phyloP scores from a whole-genome alignment of 371 early-diverging fungal genomes.

The Mortierella sp. region DNA sequence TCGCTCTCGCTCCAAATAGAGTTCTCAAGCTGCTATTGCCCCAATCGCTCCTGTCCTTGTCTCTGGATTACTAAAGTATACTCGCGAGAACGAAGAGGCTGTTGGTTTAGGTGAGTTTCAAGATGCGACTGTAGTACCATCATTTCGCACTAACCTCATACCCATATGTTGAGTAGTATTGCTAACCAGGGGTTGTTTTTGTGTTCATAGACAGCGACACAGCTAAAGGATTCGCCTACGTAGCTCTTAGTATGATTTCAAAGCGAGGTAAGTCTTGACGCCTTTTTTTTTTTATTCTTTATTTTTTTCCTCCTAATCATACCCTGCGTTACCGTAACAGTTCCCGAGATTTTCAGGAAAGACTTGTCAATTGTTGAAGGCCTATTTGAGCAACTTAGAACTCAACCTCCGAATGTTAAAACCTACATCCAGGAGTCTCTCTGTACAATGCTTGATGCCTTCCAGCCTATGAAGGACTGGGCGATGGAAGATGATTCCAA shows the following conservation, averaged over 20 bases:
- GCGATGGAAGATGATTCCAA: constrained; percentile 58
- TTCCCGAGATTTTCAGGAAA: constrained; percentile 71
- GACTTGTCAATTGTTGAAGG: constrained; percentile 71
- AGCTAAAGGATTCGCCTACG: constrained; percentile 88
- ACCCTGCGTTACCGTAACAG: constrained; percentile 53
- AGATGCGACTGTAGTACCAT: no score
- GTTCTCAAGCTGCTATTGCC: constrained; percentile 63
- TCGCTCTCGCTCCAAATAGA: constrained; percentile 6
- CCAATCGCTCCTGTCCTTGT: constrained; percentile 80
- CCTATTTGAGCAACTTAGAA: constrained; percentile 78
- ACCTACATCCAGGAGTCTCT: constrained; percentile 87
- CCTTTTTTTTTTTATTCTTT: neutral
- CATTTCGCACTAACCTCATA: no score
- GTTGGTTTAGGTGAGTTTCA: constrained; percentile 57
- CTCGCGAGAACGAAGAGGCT: constrained; percentile 66
- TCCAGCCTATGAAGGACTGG: constrained; percentile 61
- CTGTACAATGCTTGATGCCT: constrained; percentile 83
- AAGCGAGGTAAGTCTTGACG: constrained; percentile 69
- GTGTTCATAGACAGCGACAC: constrained; percentile 68
- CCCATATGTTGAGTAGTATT: no score
- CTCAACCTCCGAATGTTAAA: constrained; percentile 76
- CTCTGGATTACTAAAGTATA: constrained; percentile 79
- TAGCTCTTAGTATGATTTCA: constrained; percentile 81
- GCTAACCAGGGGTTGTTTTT: neutral
- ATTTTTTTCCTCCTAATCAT: neutral